A percentile compares a stretch with the other conserved stretches of the same genome.
Conservation (phyloP, 2,329 filamentous ascomycete species). For the Fusarium papillatum region DNA sequence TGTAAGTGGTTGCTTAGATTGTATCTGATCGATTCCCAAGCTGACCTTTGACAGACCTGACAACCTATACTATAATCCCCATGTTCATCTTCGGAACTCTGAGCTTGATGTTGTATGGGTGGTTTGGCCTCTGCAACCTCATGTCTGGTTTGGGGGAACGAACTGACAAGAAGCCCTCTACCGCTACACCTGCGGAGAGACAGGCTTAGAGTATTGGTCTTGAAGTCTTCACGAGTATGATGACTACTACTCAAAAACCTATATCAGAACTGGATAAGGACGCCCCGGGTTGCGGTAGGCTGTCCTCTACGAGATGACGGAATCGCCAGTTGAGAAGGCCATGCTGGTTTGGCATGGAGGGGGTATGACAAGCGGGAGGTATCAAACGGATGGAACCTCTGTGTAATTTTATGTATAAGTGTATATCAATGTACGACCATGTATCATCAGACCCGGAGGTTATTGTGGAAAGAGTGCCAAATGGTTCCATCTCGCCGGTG, state of each 20-base stretch:
- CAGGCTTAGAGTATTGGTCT: too few species aligned
- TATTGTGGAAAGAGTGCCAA: too few species aligned
- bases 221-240: too few species aligned
- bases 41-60: conserved; percentile 43
- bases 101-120: conserved; percentile 45
- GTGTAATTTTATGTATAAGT: not conserved
- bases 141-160: not conserved
- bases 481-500: not conserved
- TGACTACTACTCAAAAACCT: too few species aligned
- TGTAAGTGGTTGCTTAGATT: conserved; percentile 47
- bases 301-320: not conserved
- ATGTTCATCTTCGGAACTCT: conserved; percentile 51
- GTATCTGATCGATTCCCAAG: too few species aligned
- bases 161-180: too few species aligned
- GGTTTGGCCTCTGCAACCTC: conserved; percentile 22
- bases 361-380: not conserved
- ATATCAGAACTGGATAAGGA: not conserved
- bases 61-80: conserved; percentile 53
- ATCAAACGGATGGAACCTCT: not conserved
- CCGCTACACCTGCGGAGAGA: too few species aligned
- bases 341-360: not conserved
- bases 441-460: not conserved
- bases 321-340: not conserved
- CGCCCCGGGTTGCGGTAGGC: not conserved
- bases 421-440: not conserved